Percentiles rank a stretch among this genome's conserved stretches.
Conservation (phyloP, 805 yeast genomes). For the Kodamaea restingae region DNA sequence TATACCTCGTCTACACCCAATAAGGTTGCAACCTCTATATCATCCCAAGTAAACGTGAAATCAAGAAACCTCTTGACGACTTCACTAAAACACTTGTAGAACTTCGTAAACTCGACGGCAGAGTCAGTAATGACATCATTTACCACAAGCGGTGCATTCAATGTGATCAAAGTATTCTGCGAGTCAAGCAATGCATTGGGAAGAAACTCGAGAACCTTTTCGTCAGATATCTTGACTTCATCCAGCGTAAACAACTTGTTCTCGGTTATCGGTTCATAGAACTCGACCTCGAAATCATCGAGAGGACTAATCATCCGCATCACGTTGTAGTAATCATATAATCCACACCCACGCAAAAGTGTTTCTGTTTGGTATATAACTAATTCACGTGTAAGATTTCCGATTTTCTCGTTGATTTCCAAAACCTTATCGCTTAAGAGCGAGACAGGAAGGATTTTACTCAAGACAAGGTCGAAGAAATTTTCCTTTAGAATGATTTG, state of each 20-base stretch:
- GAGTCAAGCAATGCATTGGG: conserved; percentile 60
- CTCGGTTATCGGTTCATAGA: conserved; percentile 63
- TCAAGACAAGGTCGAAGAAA: conserved; percentile 53
- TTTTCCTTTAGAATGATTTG: conserved; percentile 50
- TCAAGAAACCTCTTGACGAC: conserved; percentile 37
- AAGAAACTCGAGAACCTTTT: conserved; percentile 45
- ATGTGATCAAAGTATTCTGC: conserved; percentile 53
- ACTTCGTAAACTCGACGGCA: conserved; percentile 45
- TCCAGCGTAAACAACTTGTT: conserved; percentile 51
- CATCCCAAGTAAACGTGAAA: conserved; percentile 48
- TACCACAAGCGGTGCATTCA: conserved; percentile 61
- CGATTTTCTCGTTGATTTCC: conserved; percentile 32
- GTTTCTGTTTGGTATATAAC: conserved; percentile 43
- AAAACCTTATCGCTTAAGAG: conserved; percentile 37
- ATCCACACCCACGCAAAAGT: conserved; percentile 49
- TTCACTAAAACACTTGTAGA: conserved; percentile 37
- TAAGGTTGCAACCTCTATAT: conserved; percentile 59
- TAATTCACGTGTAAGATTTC: conserved; percentile 34
- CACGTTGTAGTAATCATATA: conserved; percentile 58
- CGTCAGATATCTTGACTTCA: conserved; percentile 41
- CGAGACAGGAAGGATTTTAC: conserved; percentile 48
- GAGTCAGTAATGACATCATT: conserved; percentile 52
- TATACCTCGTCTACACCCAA: conserved; percentile 58
- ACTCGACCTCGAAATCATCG: conserved; percentile 54
- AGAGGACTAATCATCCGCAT: conserved; percentile 71